Evolutionary conservation across 768 basidiomycete species (phyloP), one percentile per base, ranked within the genome.

Genomic region (Serendipita sp.): DNA sequence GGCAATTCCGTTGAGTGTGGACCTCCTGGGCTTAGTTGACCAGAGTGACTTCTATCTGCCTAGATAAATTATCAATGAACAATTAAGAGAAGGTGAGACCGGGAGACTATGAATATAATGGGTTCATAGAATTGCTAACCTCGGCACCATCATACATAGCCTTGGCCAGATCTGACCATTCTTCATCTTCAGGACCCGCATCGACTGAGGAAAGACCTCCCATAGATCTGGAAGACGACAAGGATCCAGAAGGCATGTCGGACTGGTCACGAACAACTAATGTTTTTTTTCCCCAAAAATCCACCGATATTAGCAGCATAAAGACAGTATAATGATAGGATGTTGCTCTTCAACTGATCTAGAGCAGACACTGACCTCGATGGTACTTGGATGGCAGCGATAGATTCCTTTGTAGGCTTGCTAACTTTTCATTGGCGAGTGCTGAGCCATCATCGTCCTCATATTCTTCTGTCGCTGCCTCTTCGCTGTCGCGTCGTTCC

Each of bases 161-260:
- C 10, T 27, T 53, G 46, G 46, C 40, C 31, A 11, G 76, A 75
- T 71, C 81, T 74, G 73, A 87, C 90, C 90, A 92, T 64, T 88
- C 86, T 67, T 91, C 89, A 71, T 92, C 89, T 66, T 69, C 69
- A 37, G 44, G 71, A 63, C 69, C 71, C 5, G 71, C 71, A 62
- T 87, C 83, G 73, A 92, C 91, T 63, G 87, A 87, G 40, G 86
- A 81, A 63, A 92, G 81, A 72, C 87, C 91, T 70, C 90, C 91
- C 73, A 91, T 76, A 36, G 55, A 68, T 37, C 86, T 40, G 34
- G 50, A 50, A 5, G n/a, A 18, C 8, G 18, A 5, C 18, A 50
- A n/a, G 18, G 48, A 50, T 8, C 48, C 29, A 31, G 18, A 18
- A 50, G 48, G 48, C 48, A 50, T 5, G 5, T 50, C 48, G 48